A percentile compares a stretch with the other conserved stretches of the same genome.
These are phyloP conservation scores for Paspalum notatum DNA, from an alignment of 176 grass and related monocot species.

Conservation along the genomic window DNA sequence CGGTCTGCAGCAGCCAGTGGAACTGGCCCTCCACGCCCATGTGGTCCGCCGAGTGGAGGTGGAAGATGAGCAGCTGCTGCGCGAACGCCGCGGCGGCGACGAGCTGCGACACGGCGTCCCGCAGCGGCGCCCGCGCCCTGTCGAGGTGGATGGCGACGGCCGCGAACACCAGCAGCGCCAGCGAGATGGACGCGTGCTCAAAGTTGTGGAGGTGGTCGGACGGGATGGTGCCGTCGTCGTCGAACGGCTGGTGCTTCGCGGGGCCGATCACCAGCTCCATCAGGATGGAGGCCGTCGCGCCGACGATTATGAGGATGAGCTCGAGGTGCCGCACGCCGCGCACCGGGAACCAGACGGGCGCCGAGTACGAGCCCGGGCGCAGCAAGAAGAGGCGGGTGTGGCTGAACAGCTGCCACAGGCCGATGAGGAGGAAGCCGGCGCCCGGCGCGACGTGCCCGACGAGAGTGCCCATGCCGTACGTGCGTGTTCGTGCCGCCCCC, in stretches of 20 bases:
- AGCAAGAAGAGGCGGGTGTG: constrained; percentile 68
- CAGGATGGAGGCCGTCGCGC: constrained; percentile 58
- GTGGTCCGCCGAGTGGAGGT: constrained; percentile 86
- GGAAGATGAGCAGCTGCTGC: constrained; percentile 87
- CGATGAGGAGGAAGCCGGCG: constrained; percentile 79
- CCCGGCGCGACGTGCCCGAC: constrained; percentile 88
- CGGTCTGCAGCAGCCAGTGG: constrained; percentile 80
- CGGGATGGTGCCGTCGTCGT: constrained; percentile 83
- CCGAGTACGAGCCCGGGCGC: constrained; percentile 65
- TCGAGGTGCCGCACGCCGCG: constrained; percentile 60
- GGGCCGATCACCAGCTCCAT: constrained; percentile 95
- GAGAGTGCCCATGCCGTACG: constrained; percentile 60
- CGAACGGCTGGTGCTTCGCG: constrained; percentile 80
- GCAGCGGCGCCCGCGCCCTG: constrained; percentile 45
- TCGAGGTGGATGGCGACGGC: constrained; percentile 75
- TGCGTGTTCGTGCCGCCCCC: background rate
- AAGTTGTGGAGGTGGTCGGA: constrained; percentile 94
- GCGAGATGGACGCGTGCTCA: constrained; percentile 95
- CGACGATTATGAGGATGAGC: constrained; percentile 63
- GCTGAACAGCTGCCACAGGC: constrained; percentile 87
- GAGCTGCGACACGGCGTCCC: constrained; percentile 62
- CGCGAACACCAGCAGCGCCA: constrained; percentile 69
- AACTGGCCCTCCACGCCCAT: constrained; percentile 90
- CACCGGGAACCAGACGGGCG: constrained; percentile 77
- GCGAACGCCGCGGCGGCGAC: constrained; percentile 59